These are phyloP conservation scores for Zoysia japonica DNA, from an alignment of 176 grass and related monocot genomes.

Conservation along the genomic window DNA sequence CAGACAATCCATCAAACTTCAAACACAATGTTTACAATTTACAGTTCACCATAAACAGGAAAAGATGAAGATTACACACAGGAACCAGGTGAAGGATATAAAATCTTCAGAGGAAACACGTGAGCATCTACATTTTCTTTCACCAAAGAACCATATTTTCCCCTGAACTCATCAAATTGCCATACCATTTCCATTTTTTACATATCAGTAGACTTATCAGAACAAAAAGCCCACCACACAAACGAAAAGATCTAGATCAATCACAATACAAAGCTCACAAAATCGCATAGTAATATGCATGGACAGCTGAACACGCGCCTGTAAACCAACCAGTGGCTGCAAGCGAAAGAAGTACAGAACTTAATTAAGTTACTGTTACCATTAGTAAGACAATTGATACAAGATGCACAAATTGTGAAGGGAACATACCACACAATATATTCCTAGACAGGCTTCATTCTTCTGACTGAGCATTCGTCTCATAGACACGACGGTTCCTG, in stretches of 20 bases:
- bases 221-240: constrained; percentile 12
- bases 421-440: background rate
- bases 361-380: constrained; percentile 1
- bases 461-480: constrained; percentile 68
- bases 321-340: constrained; percentile 26
- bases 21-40: constrained; percentile 38
- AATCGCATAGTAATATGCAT: background rate
- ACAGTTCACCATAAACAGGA: constrained; percentile 34
- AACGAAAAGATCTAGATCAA: constrained; percentile 1
- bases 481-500: constrained; percentile 52
- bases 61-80: constrained; percentile 13
- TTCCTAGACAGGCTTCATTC: constrained; percentile 53
- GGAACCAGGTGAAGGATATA: constrained; percentile 30
- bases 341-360: constrained; percentile 11
- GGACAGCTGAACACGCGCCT: constrained; percentile 13
- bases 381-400: background rate
- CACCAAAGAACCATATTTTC: constrained; percentile 6
- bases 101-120: constrained; percentile 10
- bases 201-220: background rate
- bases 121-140: constrained; percentile 35
- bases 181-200: constrained; percentile 7
- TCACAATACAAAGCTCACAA: constrained; percentile 10
- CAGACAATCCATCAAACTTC: constrained; percentile 42
- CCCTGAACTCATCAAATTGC: constrained; percentile 1
- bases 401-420: constrained; percentile 19